phyloP scores from a whole-genome alignment of 805 yeast genomes.

The Starmerella cellae region DNA sequence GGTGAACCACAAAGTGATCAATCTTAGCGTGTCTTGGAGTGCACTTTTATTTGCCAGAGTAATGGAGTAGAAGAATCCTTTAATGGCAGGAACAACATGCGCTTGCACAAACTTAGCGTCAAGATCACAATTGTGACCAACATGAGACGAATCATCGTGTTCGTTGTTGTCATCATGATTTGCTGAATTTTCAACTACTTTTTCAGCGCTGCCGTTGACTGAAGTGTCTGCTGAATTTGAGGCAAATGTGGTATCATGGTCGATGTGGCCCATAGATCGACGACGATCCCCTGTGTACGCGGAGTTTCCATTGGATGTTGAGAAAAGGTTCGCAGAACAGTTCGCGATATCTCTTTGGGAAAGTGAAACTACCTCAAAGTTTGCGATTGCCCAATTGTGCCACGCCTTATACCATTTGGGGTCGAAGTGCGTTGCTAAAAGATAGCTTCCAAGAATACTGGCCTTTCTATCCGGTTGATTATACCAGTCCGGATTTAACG shows the following conservation, averaged over 20 bases:
- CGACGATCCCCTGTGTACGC: neutral
- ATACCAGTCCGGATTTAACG: conserved; percentile 67
- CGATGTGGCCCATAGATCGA: too few species aligned
- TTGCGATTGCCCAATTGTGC: conserved; percentile 99
- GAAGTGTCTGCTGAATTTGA: too few species aligned
- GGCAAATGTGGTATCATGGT: too few species aligned
- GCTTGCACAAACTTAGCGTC: conserved; percentile 45
- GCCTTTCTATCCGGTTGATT: conserved; percentile 51
- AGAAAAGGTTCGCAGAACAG: neutral
- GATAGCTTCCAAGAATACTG: conserved; percentile 77
- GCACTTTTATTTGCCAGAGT: conserved; percentile 77
- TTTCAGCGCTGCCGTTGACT: neutral
- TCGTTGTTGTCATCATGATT: neutral
- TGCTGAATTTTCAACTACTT: neutral
- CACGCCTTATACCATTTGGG: conserved; percentile 93
- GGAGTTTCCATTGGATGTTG: neutral
- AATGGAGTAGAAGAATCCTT: conserved; percentile 90
- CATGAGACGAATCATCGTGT: conserved; percentile 4
- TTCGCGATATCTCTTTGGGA: conserved; percentile 9
- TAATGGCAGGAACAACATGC: conserved; percentile 91
- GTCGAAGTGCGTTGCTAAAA: conserved; percentile 91
- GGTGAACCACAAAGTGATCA: conserved; percentile 87
- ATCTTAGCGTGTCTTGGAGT: conserved; percentile 78
- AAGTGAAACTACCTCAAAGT: conserved; percentile 57
- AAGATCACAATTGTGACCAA: conserved; percentile 5